Base-by-base conservation (phyloP, 1,139 yeast genomes). In the Kluyveromyces marxianus region DNA sequence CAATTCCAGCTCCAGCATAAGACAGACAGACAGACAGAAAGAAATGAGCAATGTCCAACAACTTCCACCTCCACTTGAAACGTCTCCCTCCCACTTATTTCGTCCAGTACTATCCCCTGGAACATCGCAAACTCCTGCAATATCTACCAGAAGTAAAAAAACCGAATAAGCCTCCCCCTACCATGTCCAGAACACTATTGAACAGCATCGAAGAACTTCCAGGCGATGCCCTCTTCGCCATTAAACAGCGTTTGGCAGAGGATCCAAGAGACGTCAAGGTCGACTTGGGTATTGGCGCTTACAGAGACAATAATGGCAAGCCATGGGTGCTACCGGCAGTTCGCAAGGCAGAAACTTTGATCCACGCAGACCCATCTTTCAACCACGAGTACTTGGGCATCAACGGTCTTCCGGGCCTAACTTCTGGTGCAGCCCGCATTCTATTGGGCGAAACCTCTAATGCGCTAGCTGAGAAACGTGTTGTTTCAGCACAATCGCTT, bases 241-340 rank as follows among this genome's bases (percentile, higher is more conserved):
- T 92, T 53, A 86, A 84, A 66, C 90, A 88, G 41, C 72, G 89
- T 59, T 85, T 70, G 69, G 69, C 70, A 48, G 76, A 77, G 37
- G 96, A 90, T 60, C 58, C 78, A 8, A 71, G 88, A 48, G 30
- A 72, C 2, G 69, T 70, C 50, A 83, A 83, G 63, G 89, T 83
- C 39, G 96, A 89, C 67, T 73, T 88, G 54, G 97, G 97, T 47
- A 90, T 90, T 51, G 97, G 97, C 54, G 97, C 97, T 41, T 92
- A 92, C 74, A 80, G 97, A 68, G 97, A 90, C 66, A 84, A 88
- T 66, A 68, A 70, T 54, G 97, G 97, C 47, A 85, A 88, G 68
- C 97, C 97, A 44, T 90, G 92, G 88, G 89, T 92, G 46, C 74
- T 92, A 45, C 95, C 96, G 5, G 81, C 95, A 7, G 97, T 92